These are phyloP conservation scores for Phytopythium mirpurense DNA, from an alignment of 352 stramenopile species.

Conservation along the genomic window DNA sequence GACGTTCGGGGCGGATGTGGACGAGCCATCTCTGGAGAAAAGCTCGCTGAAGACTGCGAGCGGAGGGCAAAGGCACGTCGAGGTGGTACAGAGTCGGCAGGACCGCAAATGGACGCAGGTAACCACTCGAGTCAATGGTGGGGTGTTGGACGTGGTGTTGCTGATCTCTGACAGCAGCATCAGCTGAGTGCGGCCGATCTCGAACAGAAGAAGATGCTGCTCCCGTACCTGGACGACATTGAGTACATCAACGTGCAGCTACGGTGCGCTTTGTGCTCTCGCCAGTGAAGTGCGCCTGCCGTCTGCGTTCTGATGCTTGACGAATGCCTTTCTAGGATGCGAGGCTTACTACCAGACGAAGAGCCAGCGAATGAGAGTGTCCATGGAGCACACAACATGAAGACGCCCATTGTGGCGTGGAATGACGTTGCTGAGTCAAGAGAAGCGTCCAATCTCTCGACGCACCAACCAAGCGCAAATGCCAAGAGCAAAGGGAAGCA, in stretches of 20 bases:
- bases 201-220: conserved; percentile 77
- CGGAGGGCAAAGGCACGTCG: neutral
- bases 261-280: conserved; percentile 19
- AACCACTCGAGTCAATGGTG: neutral
- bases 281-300: too few species aligned
- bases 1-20: neutral
- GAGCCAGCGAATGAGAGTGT: conserved; percentile 1
- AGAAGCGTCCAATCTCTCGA: neutral
- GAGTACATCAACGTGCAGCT: conserved; percentile 86
- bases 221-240: conserved; percentile 84
- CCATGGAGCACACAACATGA: neutral
- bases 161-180: neutral
- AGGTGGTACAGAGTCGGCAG: neutral
- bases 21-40: neutral
- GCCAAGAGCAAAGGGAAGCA: neutral
- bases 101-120: neutral
- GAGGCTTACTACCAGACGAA: conserved; percentile 33
- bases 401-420: neutral
- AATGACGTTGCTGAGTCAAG: neutral
- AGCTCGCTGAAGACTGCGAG: neutral
- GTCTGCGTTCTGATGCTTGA: neutral
- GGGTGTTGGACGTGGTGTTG: neutral
- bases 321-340: conserved; percentile 17
- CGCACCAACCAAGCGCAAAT: neutral
- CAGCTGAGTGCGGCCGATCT: conserved; percentile 43